These are phyloP conservation scores for Pyrus pyrifolia DNA, from an alignment of 306 rosid genomes.

Conservation along the genomic window DNA sequence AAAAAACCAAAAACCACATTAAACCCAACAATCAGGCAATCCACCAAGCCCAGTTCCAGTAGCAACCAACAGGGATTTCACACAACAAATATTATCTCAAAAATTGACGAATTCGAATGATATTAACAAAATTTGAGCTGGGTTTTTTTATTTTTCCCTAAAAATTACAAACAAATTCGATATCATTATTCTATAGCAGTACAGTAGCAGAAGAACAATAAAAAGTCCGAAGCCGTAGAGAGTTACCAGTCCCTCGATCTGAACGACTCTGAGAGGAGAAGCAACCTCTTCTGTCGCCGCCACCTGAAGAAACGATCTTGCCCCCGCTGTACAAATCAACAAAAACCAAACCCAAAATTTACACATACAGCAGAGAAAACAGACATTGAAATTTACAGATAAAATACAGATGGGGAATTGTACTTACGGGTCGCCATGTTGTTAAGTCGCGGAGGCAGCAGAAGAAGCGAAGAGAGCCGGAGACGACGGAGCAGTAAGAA, in stretches of 20 bases:
- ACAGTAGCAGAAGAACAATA: not conserved
- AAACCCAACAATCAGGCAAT: not conserved
- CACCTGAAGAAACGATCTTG: slow-evolving; percentile 81
- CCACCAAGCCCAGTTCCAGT: not conserved
- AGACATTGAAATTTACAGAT: not conserved
- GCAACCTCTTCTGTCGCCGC: slow-evolving; percentile 88
- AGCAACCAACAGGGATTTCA: too few relatives aligned
- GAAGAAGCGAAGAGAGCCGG: not conserved
- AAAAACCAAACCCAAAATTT: not conserved
- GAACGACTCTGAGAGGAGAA: slow-evolving; percentile 81
- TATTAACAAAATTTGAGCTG: not conserved
- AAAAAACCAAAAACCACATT: not conserved
- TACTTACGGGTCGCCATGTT: slow-evolving; percentile 23
- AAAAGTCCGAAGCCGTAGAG: not conserved
- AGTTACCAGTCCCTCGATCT: slow-evolving; percentile 89
- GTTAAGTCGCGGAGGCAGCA: not conserved
- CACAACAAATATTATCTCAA: not conserved
- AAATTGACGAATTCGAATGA: not conserved
- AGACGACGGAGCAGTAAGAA: not conserved
- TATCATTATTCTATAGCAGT: not conserved
- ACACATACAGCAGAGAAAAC: not conserved
- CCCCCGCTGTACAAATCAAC: slow-evolving; percentile 36
- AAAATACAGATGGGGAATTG: not conserved
- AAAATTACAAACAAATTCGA: not conserved
- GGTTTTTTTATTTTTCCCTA: not conserved